Conservation (phyloP, 768 basidiomycete genomes). For the Scleroderma citrinum region DNA sequence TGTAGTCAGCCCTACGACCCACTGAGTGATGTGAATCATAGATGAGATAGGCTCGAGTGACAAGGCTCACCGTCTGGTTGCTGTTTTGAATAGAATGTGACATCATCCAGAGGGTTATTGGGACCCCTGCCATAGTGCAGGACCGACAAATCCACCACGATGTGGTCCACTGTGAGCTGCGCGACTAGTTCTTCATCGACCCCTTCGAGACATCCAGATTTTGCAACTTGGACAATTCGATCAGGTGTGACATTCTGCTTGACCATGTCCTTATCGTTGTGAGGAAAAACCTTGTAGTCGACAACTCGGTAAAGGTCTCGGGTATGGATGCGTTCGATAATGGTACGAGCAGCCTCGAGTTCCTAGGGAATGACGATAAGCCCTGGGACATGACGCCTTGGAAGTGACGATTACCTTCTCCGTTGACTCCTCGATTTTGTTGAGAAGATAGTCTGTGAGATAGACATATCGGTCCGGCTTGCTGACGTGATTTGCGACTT, state of each 20-base stretch:
- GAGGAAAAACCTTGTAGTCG: constrained; percentile 52
- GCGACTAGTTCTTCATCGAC: constrained; percentile 25
- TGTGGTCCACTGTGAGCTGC: constrained; percentile 39
- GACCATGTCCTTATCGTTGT: constrained; percentile 24
- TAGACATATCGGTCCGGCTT: constrained; percentile 55
- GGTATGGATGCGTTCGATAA: constrained; percentile 53
- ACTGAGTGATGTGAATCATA: constrained; percentile 25
- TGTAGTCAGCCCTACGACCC: constrained; percentile 38
- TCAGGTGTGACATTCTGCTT: constrained; percentile 30
- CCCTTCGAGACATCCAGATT: constrained; percentile 18
- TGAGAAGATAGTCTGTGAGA: constrained; percentile 65
- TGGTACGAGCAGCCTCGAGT: constrained; percentile 49
- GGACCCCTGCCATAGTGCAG: constrained; percentile 78
- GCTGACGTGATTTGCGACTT: constrained; percentile 50
- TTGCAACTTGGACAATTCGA: constrained; percentile 40
- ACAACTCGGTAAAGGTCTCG: constrained; percentile 69
- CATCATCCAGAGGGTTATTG: constrained; percentile 58
- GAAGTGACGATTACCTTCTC: constrained; percentile 17
- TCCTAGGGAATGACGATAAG: constrained; percentile 41
- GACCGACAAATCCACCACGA: constrained; percentile 57
- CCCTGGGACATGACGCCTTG: background rate
- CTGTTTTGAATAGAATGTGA: constrained; percentile 71
- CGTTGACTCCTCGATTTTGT: constrained; percentile 48
- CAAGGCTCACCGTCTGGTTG: constrained; percentile 45
- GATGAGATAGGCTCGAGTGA: background rate